Percentiles rank a stretch among this genome's conserved stretches.
These are phyloP conservation scores for Vitis riparia DNA, from an alignment of 164 flowering plant genomes.

Conservation along the genomic window DNA sequence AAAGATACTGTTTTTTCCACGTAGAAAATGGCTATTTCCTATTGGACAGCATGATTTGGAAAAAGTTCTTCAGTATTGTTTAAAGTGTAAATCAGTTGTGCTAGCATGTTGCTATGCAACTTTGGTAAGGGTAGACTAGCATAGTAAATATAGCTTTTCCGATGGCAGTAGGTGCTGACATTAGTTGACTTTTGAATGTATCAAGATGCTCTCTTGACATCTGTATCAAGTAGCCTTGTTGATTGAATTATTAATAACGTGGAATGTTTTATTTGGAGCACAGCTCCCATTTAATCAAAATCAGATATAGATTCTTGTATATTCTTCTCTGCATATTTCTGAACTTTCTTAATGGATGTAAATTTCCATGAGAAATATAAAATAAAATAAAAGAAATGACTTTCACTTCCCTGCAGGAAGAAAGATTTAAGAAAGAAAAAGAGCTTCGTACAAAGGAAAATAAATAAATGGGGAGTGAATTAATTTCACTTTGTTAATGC, in stretches of 20 bases:
- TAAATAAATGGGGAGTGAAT: background rate
- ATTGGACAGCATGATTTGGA: too few species aligned
- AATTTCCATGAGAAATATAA: background rate
- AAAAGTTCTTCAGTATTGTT: too few species aligned
- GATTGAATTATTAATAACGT: background rate
- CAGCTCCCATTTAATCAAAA: background rate
- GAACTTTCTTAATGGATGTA: background rate
- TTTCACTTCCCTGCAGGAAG: background rate
- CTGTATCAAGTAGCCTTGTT: background rate
- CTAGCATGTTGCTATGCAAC: too few species aligned
- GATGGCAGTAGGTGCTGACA: too few species aligned
- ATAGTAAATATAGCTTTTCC: too few species aligned
- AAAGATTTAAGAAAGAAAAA: background rate
- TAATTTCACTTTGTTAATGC: background rate
- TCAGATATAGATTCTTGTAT: background rate
- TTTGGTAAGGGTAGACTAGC: too few species aligned
- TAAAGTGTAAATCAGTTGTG: too few species aligned
- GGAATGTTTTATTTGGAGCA: background rate
- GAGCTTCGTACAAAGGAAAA: too few species aligned
- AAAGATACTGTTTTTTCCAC: too few species aligned
- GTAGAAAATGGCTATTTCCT: too few species aligned
- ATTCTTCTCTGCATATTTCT: background rate
- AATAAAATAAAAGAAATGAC: background rate
- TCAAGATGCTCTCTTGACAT: background rate
- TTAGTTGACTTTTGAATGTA: too few species aligned